Evolutionary conservation across 176 grass and related monocot genomes (phyloP), one percentile per base, ranked within the genome.

Genomic region (Zizania latifolia): DNA sequence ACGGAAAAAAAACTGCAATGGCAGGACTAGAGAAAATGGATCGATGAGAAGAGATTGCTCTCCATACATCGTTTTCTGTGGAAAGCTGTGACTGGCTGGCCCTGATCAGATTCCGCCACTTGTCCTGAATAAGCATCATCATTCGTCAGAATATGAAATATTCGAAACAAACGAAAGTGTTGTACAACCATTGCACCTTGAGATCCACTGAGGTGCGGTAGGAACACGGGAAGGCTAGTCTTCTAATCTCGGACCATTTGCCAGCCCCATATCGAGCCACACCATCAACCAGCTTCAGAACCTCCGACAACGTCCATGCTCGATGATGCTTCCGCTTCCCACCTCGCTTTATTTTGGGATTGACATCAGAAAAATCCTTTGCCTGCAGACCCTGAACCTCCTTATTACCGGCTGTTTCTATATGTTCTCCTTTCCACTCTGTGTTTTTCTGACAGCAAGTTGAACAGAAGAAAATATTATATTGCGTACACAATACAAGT

Each of bases 191-290:
- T 78, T 54, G 0, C 27, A 92, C 96, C 92, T 99, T 99, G 36
- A 99, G 96, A 92, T 99, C 96, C 51, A 99, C 96, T 26, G 96
- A 95, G 51, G 96, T 99, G 27, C 96, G 91, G 78, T 99, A 99
- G 4, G 96, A 99, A 78, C 92, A 92, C 4, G 89, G 57, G 60
- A 99, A 99, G 39, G 82, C 77, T 17, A 95, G 54, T 65, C 92
- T 83, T 79, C 89, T 85, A 64, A 99, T 99, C 87, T 99, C 92
- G 62, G 96, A 95, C 96, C 96, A 99, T 71, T 93, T 99, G 35
- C 96, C 96, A 81, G 87, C 77, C 46, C 96, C 96, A 46, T 74
- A 92, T 60, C 63, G 80, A n/a, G 96, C 86, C 29, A 99, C 96
- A 27, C 96, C 96, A 64, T 99, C 92, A 48, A 99, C 96, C 82